These are phyloP conservation scores for Atkinsonella hypoxylon DNA, from an alignment of 2,329 filamentous ascomycete species.

Conservation along the genomic window DNA sequence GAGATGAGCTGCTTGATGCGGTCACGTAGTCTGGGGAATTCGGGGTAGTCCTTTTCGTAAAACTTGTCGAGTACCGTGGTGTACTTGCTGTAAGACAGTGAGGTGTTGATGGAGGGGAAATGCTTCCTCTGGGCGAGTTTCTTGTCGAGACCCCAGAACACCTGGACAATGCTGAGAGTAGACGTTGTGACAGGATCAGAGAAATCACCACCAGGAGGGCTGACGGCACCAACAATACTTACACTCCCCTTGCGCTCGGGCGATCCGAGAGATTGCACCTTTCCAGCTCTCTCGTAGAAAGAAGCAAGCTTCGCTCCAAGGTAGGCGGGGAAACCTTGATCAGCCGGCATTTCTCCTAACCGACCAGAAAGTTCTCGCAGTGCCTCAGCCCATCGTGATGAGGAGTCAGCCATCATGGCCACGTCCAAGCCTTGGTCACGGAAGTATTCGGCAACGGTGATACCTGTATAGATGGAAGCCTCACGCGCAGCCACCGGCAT, in stretches of 20 bases:
- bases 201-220: constrained; percentile 96
- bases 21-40: constrained; percentile 87
- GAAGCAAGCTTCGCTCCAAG: constrained; percentile 92
- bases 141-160: constrained; percentile 99
- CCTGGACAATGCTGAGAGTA: constrained; percentile 93
- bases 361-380: constrained; percentile 97
- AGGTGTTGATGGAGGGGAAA: constrained; percentile 97
- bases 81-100: constrained; percentile 94
- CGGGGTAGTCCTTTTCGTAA: constrained; percentile 87
- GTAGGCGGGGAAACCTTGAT: constrained; percentile 98
- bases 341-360: constrained; percentile 98
- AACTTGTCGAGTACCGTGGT: constrained; percentile 77
- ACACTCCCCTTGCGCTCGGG: constrained; percentile 85
- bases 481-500: constrained; percentile 98
- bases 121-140: constrained; percentile 98
- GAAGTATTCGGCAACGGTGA: constrained; percentile 94
- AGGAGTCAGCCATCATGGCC: constrained; percentile 99
- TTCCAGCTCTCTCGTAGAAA: constrained; percentile 97
- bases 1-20: constrained; percentile 88
- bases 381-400: constrained; percentile 96
- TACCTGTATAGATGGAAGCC: constrained; percentile 95
- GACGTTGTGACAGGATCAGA: constrained; percentile 92
- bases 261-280: constrained; percentile 73
- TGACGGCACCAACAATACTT: constrained; percentile 95
- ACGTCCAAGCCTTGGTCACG: constrained; percentile 94